Evolutionary conservation across 768 basidiomycete species (phyloP), one percentile per base, ranked within the genome.

Genomic region (Russula emetica): DNA sequence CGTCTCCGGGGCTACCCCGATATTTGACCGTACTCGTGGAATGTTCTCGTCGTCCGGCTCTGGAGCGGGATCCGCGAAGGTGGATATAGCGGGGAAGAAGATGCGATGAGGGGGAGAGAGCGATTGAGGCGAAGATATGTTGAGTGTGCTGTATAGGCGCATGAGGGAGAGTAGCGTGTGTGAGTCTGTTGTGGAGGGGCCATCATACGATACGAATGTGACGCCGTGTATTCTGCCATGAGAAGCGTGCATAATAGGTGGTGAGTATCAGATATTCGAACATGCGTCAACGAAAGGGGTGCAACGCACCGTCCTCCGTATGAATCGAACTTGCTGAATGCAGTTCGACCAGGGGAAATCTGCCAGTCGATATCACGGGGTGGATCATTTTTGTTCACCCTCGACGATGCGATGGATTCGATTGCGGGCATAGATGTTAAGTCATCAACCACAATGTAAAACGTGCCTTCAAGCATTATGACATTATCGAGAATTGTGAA

Each of bases 401-500:
- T 55, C 5, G 79, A 76, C 5, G 82, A 81, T 0, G 74, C 77
- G 26, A 90, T 86, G 1, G 78, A 74, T 5, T 72, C 72, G 36
- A 86, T 71, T 1, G 80, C 62, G 1, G 92, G 94, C 55, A 92
- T 80, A n/a, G 77, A 75, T 2, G 78, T 72, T 6, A 80, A 79
- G 63, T 85, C 78, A 71, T 93, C 86, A 5, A 86, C 83, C 40
- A 95, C 85, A 63, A 95, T 73, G 73, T 85, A 91, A 64, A 92
- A 80, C 2, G 84, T 84, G 11, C 85, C 85, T 67, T 88, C 85
- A 69, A 82, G 77, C n/a, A 89, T 74, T 70, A 88, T 83, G n/a
- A 92, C 79, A 64, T 91, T 88, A 69, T 94, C 90, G 61, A 95
- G 77, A 50, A 94, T 82, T 0, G 90, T 92, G 75, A 86, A 91